These are phyloP conservation scores for Neurospora sp. DNA, from an alignment of 2,329 filamentous ascomycete genomes.

Conservation along the genomic window DNA sequence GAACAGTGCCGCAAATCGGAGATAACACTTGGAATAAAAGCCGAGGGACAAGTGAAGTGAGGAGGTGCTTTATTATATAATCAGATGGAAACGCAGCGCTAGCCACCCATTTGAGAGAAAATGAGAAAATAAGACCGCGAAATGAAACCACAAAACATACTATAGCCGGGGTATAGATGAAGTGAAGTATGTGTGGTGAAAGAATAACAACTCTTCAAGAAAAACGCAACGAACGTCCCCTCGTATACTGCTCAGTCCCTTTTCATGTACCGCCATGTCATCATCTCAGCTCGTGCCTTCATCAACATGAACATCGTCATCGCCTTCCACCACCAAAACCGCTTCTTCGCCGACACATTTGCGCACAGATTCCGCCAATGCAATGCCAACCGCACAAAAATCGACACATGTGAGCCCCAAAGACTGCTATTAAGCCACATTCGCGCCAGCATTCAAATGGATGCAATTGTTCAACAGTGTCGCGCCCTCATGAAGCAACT, in stretches of 20 bases:
- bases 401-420: neutral
- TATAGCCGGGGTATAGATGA: neutral
- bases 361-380: neutral
- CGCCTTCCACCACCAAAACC: neutral
- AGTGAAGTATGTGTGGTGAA: neutral
- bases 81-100: neutral
- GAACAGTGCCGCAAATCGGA: neutral
- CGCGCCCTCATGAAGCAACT: slow-evolving; percentile 80
- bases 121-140: neutral
- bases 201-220: neutral
- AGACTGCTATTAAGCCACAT: neutral
- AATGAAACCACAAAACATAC: neutral
- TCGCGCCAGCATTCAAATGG: slow-evolving; percentile 32
- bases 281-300: neutral
- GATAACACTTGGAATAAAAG: neutral
- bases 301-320: neutral
- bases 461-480: slow-evolving; percentile 75
- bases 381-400: neutral
- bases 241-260: neutral
- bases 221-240: neutral
- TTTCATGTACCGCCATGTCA: neutral
- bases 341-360: neutral
- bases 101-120: neutral
- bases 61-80: neutral
- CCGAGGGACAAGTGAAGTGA: neutral